Conservation (phyloP, 768 basidiomycete species). For the Amanita fuliginea region DNA sequence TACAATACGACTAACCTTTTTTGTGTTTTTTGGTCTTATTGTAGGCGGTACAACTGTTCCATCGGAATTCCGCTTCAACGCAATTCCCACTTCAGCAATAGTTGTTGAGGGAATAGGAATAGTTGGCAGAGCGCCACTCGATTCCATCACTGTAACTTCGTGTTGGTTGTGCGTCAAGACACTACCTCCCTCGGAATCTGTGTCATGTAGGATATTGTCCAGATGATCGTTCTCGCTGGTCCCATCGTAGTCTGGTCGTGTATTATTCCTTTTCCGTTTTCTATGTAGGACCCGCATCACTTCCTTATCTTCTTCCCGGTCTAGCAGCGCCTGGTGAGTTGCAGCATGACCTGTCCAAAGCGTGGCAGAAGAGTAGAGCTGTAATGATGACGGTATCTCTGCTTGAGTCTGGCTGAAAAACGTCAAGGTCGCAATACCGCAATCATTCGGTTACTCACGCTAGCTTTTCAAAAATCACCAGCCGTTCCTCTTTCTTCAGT, state of each 20-base stretch:
- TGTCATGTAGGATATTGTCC: conserved; percentile 8
- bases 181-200: background rate
- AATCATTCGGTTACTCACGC: conserved; percentile 38
- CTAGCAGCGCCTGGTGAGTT: conserved; percentile 50
- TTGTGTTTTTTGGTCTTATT: conserved; percentile 30
- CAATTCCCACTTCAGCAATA: conserved; percentile 38
- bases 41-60: conserved; percentile 46
- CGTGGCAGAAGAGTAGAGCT: conserved; percentile 71
- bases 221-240: conserved; percentile 18
- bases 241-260: conserved; percentile 22
- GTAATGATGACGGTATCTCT: conserved; percentile 36
- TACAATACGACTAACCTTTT: too few relatives aligned
- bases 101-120: conserved; percentile 9
- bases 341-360: conserved; percentile 63
- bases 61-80: conserved; percentile 54
- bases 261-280: conserved; percentile 37
- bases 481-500: conserved; percentile 80
- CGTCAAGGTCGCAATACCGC: conserved; percentile 12
- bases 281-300: conserved; percentile 42
- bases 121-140: background rate
- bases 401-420: conserved; percentile 64
- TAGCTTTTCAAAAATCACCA: conserved; percentile 68
- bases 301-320: conserved; percentile 48
- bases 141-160: too few relatives aligned
- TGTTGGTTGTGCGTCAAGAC: conserved; percentile 2